Conservation (phyloP, 139 green algal genomes). For the Chlamydomonas sphaeroides region DNA sequence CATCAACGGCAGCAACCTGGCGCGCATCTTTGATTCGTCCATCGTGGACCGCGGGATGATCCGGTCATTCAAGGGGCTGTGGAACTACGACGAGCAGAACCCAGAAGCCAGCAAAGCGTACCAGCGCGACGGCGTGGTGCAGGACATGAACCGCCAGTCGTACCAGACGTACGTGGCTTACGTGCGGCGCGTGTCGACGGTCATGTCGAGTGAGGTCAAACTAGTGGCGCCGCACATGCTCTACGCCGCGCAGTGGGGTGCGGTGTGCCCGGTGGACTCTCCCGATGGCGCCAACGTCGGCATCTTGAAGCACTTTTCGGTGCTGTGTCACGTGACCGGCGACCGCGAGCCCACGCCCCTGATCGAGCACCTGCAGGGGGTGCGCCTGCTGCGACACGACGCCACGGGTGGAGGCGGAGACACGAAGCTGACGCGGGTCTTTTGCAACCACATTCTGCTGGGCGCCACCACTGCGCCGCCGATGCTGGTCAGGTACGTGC, state of each 20-base stretch:
- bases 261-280: conserved; percentile 70
- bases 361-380: too few relatives aligned
- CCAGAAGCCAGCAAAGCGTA: conserved; percentile 13
- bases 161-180: conserved; percentile 73
- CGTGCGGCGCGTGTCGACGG: neutral
- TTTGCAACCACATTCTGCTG: conserved; percentile 14
- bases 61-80: conserved; percentile 37
- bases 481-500: neutral
- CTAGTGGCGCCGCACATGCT: conserved; percentile 66
- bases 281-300: conserved; percentile 69
- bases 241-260: conserved; percentile 69
- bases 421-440: neutral
- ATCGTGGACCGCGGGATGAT: conserved; percentile 62
- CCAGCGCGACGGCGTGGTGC: too few relatives aligned
- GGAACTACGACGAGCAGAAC: neutral
- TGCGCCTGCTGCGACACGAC: too few relatives aligned
- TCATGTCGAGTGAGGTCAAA: neutral
- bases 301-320: conserved; percentile 74
- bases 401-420: too few relatives aligned
- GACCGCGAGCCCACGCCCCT: too few relatives aligned
- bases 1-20: conserved; percentile 19
- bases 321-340: conserved; percentile 55
- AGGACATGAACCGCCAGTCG: conserved; percentile 68
- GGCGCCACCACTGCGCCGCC: neutral
- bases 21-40: conserved; percentile 60